Percentiles rank a stretch among this genome's conserved stretches.
Conservation (phyloP, 2,329 filamentous ascomycete genomes). For the Xylaria hypoxylon region DNA sequence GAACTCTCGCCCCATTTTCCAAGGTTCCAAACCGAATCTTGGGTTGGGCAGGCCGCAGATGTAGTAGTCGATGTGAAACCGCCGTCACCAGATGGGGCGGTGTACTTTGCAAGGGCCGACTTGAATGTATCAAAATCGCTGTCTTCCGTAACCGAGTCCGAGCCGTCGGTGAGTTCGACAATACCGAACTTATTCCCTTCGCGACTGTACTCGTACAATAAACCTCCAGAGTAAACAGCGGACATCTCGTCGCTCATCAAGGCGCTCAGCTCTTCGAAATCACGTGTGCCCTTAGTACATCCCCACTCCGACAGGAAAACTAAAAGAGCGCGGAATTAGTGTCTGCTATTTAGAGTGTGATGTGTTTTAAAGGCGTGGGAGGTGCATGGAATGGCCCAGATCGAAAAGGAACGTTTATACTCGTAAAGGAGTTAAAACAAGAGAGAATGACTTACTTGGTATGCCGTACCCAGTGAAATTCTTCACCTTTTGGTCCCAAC, state of each 20-base stretch:
- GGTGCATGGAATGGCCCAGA: neutral
- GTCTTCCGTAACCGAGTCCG: conserved; percentile 65
- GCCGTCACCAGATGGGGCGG: conserved; percentile 63
- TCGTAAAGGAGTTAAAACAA: neutral
- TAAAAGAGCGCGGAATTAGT: conserved; percentile 6
- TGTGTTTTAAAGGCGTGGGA: no score
- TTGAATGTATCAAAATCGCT: conserved; percentile 71
- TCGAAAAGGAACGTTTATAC: neutral
- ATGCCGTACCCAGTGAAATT: conserved; percentile 88
- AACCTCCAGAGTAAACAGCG: conserved; percentile 89
- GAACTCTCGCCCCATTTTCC: conserved; percentile 55
- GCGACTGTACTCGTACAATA: conserved; percentile 94
- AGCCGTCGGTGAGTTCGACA: conserved; percentile 70
- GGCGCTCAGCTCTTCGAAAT: conserved; percentile 82
- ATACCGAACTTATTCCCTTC: conserved; percentile 85
- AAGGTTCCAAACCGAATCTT: conserved; percentile 63
- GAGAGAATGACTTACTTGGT: conserved; percentile 60
- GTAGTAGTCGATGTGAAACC: conserved; percentile 62
- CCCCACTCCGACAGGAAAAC: conserved; percentile 96
- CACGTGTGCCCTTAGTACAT: conserved; percentile 83
- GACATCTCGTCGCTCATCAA: conserved; percentile 89
- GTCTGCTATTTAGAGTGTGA: neutral
- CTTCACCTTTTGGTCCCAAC: conserved; percentile 89
- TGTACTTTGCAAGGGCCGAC: conserved; percentile 61
- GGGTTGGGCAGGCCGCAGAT: conserved; percentile 62